phyloP scores from a whole-genome alignment of 352 stramenopile species.

The Hyaloperonospora brassicae region DNA sequence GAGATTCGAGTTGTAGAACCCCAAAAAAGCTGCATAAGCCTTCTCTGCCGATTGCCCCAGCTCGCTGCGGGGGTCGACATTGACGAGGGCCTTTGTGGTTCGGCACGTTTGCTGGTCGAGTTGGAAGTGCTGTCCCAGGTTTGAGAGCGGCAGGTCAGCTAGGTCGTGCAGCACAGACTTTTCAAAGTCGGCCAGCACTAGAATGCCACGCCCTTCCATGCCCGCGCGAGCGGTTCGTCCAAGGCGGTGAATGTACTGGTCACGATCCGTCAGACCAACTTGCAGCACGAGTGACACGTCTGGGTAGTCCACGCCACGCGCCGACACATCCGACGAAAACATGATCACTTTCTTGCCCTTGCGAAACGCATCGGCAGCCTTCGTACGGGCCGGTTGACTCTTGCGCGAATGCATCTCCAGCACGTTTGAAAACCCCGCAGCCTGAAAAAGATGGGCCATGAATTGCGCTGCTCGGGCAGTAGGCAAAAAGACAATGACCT shows the following conservation, averaged over 20 bases:
- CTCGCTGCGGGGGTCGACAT: conserved; percentile 38
- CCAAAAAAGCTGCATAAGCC: conserved; percentile 92
- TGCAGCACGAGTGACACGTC: conserved; percentile 88
- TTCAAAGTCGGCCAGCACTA: conserved; percentile 86
- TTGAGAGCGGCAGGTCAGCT: conserved; percentile 49
- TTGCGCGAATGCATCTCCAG: conserved; percentile 72
- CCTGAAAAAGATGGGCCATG: conserved; percentile 86
- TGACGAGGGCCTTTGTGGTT: conserved; percentile 29
- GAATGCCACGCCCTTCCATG: conserved; percentile 74
- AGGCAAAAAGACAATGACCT: conserved; percentile 94
- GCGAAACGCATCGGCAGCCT: conserved; percentile 86
- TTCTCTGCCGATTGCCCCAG: conserved; percentile 72
- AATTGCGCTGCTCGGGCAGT: conserved; percentile 85
- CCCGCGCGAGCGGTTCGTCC: conserved; percentile 89
- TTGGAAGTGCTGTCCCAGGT: conserved; percentile 17
- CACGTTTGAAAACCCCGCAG: conserved; percentile 57
- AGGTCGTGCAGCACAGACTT: conserved; percentile 57
- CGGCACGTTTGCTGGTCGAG: conserved; percentile 17
- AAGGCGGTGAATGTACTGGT: conserved; percentile 94
- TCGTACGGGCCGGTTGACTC: conserved; percentile 68
- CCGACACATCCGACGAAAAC: conserved; percentile 93
- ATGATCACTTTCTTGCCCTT: conserved; percentile 81
- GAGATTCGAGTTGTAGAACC: conserved; percentile 88
- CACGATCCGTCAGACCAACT: conserved; percentile 74
- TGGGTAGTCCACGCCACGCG: conserved; percentile 92